Conservation (phyloP, 345 rosid genomes). For the Eucalyptus cloeziana region DNA sequence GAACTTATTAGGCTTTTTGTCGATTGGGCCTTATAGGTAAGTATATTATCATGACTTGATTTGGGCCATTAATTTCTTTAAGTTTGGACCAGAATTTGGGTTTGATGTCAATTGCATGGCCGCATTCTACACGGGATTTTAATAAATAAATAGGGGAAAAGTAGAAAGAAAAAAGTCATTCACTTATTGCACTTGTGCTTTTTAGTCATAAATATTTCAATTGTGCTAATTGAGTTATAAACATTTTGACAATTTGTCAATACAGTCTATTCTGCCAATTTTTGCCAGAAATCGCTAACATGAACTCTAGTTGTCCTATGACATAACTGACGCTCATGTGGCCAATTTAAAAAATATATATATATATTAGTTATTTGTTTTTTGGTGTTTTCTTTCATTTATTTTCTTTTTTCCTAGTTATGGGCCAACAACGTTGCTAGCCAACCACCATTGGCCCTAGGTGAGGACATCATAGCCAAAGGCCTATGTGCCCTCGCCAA, state of each 20-base stretch:
- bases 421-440: no score
- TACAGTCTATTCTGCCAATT: rapidly evolving
- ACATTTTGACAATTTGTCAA: rapidly evolving
- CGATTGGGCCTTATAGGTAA: neutral
- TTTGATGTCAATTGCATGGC: neutral
- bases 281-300: rapidly evolving
- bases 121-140: neutral
- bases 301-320: rapidly evolving
- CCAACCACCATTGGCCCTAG: no score
- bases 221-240: no score
- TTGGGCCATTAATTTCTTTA: neutral
- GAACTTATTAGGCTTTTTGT: neutral
- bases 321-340: neutral
- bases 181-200: no score
- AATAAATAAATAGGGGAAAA: neutral
- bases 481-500: no score
- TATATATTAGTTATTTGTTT: no score
- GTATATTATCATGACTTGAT: neutral
- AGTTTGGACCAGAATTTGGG: neutral
- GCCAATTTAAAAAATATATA: no score
- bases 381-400: no score
- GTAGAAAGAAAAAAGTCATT: no score
- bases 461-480: no score
- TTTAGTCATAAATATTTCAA: rapidly evolving
- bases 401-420: no score